Conservation (phyloP, 2,329 filamentous ascomycete genomes). For the Pyrenophora graminea region DNA sequence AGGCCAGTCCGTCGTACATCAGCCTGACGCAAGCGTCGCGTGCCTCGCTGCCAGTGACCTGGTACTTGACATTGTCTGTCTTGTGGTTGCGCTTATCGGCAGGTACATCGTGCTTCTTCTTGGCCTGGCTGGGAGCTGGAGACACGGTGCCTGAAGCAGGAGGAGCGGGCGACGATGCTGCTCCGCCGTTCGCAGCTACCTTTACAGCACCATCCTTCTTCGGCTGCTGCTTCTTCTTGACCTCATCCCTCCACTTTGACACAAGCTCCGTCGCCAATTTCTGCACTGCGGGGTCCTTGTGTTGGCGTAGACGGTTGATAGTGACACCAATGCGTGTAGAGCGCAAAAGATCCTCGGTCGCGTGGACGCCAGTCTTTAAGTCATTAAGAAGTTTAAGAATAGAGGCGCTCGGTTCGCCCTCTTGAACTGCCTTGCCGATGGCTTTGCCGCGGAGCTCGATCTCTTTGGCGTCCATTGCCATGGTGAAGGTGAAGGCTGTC, state of each 20-base stretch:
- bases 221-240: conserved; percentile 57
- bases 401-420: conserved; percentile 73
- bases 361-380: conserved; percentile 77
- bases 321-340: conserved; percentile 90
- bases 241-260: conserved; percentile 80
- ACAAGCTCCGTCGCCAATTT: conserved; percentile 81
- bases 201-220: conserved; percentile 36
- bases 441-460: conserved; percentile 77
- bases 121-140: conserved; percentile 56
- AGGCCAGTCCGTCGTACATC: conserved; percentile 89
- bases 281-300: conserved; percentile 75
- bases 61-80: conserved; percentile 77
- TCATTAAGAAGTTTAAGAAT: conserved; percentile 76
- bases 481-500: conserved; percentile 8
- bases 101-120: conserved; percentile 60
- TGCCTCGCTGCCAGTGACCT: conserved; percentile 71
- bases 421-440: conserved; percentile 75
- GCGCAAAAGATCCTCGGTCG: conserved; percentile 87
- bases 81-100: conserved; percentile 81
- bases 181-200: conserved; percentile 30
- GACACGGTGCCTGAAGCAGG: conserved; percentile 47
- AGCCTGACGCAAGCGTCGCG: conserved; percentile 88
- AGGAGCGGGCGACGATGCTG: conserved; percentile 39
- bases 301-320: conserved; percentile 81
- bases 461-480: conserved; percentile 77